A percentile compares a stretch with the other conserved stretches of the same genome.
These are phyloP conservation scores for Fusarium nygamai DNA, from an alignment of 2,329 filamentous ascomycete genomes.

Conservation along the genomic window DNA sequence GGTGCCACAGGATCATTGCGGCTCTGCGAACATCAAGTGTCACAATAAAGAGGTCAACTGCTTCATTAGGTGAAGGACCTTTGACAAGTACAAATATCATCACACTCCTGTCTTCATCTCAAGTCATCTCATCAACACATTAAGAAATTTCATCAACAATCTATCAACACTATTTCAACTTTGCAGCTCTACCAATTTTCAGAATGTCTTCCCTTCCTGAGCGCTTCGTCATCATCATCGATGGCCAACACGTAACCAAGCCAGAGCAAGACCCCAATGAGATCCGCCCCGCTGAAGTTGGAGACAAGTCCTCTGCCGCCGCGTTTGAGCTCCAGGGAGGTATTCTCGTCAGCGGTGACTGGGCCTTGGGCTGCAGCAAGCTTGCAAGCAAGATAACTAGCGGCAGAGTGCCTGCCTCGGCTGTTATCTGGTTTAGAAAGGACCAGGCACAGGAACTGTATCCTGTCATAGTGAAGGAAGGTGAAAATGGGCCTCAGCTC, in stretches of 20 bases:
- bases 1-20: neutral
- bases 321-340: neutral
- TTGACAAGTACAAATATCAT: neutral
- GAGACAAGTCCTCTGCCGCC: neutral
- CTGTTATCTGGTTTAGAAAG: neutral
- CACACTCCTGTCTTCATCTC: accelerated
- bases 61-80: neutral
- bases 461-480: neutral
- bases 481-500: neutral
- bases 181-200: accelerated
- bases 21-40: neutral
- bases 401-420: neutral
- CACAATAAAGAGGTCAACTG: neutral
- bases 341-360: neutral
- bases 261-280: neutral
- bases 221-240: neutral
- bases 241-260: neutral
- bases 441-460: neutral
- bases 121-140: neutral
- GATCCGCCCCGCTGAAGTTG: neutral
- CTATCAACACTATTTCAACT: neutral
- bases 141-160: no score
- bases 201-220: neutral
- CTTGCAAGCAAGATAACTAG: neutral
- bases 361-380: neutral